A percentile compares a stretch with the other conserved stretches of the same genome.
Conservation (phyloP, 1,284 basidiomycete genomes). For the Tremellales sp. region DNA sequence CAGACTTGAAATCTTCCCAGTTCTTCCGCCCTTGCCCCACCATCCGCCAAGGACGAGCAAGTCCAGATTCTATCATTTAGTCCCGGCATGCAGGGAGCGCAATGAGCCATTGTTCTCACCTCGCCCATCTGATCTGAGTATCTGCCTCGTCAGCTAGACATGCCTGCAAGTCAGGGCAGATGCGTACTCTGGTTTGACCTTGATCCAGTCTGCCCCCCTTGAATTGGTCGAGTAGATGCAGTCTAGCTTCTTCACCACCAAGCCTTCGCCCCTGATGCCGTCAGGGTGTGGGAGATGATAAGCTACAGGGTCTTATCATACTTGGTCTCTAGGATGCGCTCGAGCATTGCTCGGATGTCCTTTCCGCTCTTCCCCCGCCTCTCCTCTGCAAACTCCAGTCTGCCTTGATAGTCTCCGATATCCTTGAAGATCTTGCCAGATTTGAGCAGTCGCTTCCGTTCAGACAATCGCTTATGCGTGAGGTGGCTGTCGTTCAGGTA, state of each 20-base stretch:
- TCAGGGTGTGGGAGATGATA: conserved; percentile 3
- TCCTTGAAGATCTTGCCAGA: conserved; percentile 36
- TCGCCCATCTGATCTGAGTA: conserved; percentile 40
- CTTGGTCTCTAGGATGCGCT: conserved; percentile 68
- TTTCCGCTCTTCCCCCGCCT: conserved; percentile 68
- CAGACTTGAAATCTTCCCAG: conserved; percentile 49
- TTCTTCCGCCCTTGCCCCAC: conserved; percentile 50
- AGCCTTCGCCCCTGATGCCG: conserved; percentile 70
- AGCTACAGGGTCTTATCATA: conserved; percentile 22
- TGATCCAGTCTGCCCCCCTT: conserved; percentile 84
- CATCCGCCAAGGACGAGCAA: conserved; percentile 69
- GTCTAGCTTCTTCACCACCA: conserved; percentile 80
- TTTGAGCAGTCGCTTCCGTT: conserved; percentile 46
- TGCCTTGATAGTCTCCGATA: conserved; percentile 56
- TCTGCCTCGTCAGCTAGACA: background rate
- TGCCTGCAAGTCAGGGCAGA: background rate
- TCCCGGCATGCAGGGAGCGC: background rate
- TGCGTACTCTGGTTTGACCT: conserved; percentile 83
- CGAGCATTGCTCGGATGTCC: conserved; percentile 72
- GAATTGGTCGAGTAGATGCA: conserved; percentile 78
- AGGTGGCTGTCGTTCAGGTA: conserved; percentile 62
- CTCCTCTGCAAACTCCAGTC: conserved; percentile 71
- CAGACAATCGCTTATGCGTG: conserved; percentile 43
- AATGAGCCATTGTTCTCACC: conserved; percentile 8
- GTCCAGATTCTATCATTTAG: conserved; percentile 69